A percentile compares a stretch with the other conserved stretches of the same genome.
These are phyloP conservation scores for Leccinum imitatum DNA, from an alignment of 768 basidiomycete genomes.

Conservation along the genomic window DNA sequence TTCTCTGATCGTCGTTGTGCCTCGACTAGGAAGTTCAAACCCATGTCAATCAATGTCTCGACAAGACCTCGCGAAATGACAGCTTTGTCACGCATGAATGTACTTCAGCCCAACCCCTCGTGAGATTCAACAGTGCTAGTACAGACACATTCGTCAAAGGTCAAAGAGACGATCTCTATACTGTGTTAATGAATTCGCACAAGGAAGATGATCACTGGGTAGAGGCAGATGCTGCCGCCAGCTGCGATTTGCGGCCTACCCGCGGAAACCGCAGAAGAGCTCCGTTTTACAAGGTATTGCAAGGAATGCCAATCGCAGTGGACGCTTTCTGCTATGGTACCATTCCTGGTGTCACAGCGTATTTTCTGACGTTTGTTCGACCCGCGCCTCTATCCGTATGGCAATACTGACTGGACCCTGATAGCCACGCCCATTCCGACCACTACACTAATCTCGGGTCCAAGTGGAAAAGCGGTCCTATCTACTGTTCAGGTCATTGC, in stretches of 20 bases:
- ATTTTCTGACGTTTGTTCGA: conserved; percentile 75
- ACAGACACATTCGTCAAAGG: background rate
- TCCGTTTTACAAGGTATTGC: conserved; percentile 94
- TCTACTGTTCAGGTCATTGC: conserved; percentile 79
- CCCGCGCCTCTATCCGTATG: background rate
- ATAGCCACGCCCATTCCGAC: conserved; percentile 94
- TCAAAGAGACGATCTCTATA: conserved; percentile 51
- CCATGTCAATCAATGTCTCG: conserved; percentile 63
- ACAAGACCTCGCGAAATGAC: conserved; percentile 24
- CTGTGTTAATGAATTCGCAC: conserved; percentile 84
- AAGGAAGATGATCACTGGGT: conserved; percentile 85
- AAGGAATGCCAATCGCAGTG: conserved; percentile 97
- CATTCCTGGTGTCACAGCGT: conserved; percentile 87
- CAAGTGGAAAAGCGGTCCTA: conserved; percentile 87
- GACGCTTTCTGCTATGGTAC: conserved; percentile 95
- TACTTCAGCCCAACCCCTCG: background rate
- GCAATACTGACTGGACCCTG: conserved; percentile 9
- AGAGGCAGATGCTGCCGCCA: conserved; percentile 61
- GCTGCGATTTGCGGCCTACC: conserved; percentile 43
- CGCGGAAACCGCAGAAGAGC: conserved; percentile 66
- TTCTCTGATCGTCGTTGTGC: conserved; percentile 3
- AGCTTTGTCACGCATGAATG: background rate
- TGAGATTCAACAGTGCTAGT: background rate
- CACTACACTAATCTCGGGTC: conserved; percentile 92
- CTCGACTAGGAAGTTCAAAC: conserved; percentile 43